Evolutionary conservation across 768 basidiomycete species (phyloP).

Genomic region (Boletus patriciae): DNA sequence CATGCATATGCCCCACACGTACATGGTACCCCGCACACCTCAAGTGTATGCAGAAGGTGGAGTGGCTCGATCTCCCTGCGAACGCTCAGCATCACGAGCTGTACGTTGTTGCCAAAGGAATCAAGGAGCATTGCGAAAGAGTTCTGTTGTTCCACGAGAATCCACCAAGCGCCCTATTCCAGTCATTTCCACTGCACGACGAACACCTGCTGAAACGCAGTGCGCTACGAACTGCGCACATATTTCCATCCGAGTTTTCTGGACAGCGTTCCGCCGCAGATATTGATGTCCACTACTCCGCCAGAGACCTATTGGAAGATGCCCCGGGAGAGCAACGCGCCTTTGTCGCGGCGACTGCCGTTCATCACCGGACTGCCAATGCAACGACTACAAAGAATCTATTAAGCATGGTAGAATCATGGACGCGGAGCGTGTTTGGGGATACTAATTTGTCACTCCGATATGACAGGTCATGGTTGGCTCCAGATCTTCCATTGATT

Average conservation of each 20-base stretch:
- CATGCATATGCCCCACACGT: conserved; percentile 35
- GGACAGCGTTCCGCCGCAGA: conserved; percentile 17
- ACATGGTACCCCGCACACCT: conserved; percentile 41
- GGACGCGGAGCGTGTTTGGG: background rate
- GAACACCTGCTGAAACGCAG: conserved; percentile 19
- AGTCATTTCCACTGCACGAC: conserved; percentile 4
- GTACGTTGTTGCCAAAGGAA: conserved; percentile 22
- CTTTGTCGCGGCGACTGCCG: background rate
- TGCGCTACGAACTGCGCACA: background rate
- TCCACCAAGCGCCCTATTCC: background rate
- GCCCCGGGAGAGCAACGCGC: no score
- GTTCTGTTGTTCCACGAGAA: conserved; percentile 13
- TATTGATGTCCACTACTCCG: no score
- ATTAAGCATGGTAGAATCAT: conserved; percentile 9
- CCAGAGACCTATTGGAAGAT: no score
- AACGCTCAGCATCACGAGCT: conserved; percentile 36
- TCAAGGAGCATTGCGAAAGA: conserved; percentile 29
- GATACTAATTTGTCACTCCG: conserved; percentile 8
- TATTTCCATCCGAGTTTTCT: no score
- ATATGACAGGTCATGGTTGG: conserved; percentile 34
- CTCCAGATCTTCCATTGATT: conserved; percentile 11
- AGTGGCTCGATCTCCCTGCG: conserved; percentile 28
- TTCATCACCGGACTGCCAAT: background rate
- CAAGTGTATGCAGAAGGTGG: conserved; percentile 40
- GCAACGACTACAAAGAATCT: background rate